Evolutionary conservation across 345 rosid species (phyloP), one percentile per base, ranked within the genome.

Genomic region (Murraya paniculata): DNA sequence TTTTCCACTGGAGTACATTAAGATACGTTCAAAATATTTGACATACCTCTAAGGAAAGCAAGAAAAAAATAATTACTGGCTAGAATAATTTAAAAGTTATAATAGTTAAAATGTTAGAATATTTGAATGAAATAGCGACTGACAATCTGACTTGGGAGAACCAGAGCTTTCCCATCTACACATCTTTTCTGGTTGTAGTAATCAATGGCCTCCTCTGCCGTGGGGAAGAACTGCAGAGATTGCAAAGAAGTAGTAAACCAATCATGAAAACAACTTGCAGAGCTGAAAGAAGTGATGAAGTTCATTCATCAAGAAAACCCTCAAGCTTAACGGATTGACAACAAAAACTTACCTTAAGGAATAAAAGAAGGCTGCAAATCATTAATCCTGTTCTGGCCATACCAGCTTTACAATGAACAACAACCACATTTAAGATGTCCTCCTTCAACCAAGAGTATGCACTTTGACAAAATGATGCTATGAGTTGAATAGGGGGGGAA

Each of bases 61-160:
- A 68, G 83, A 57, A 65, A 65, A 65, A 69, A 13, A 57, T 28
- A 58, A 64, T 57, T 55, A 71, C 55, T 57, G 1, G 75, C 78
- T 38, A 82, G 75, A 81, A 66, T 68, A 36, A 81, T 68, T 71
- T 56, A 45, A 64, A 69, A 73, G 38, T 48, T 14, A 14, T 59
- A 48, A 41, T 64, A 8, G 70, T 64, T 57, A 76, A 81, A 68
- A 64, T 68, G 73, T 71, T 30, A 78, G 79, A 77, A 57, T 25
- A 70, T 68, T 81, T 11, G n/a, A 69, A 69, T 25, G 27, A 57
- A 73, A 33, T 78, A 57, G 70, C 61, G 70, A 89, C 97, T 91
- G 86, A 95, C 98, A 84, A 95, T 93, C 84, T 95, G 98, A 89
- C 99, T 95, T 6, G 97, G 99, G 68, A 92, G 90, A 86, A 90